Base-by-base conservation (phyloP, 768 basidiomycete species). In the Boletus reticulatus region DNA sequence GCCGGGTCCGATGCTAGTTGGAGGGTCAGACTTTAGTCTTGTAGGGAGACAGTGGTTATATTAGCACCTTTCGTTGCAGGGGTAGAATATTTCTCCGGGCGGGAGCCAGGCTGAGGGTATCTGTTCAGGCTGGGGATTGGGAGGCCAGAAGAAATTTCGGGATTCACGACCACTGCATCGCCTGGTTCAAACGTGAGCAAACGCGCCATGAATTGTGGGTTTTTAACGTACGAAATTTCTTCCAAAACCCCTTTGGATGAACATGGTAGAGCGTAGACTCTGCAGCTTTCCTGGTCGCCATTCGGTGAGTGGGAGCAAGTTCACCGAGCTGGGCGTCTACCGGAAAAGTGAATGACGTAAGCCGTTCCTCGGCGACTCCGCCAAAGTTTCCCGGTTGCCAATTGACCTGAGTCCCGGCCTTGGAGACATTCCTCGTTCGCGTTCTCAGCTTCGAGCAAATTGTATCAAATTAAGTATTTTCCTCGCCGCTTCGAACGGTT, bases 211-310 rank as follows among this genome's bases (percentile, higher is more conserved):
- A 52, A 16, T 29, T 2, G 32, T 19, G 39, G 29, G 29, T 14
- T 20, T 42, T 34, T 3, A 38, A 79, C 92, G 56, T 63, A 94
- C 94, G 84, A 68, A 97, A 93, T 77, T 89, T 93, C 84, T 95
- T 96, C 94, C 94, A 96, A 71, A 96, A 95, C 10, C 94, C 94
- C 73, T 88, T 85, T 24, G 89, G 87, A 65, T 83, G 84, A 64
- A 93, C 82, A 69, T 97, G 94, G 73, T 97, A 97, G 43, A 93
- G 80, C 4, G 91, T 94, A 37, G 88, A 86, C 67, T 97, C 92
- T 60, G 92, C 91, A 29, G 80, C 84, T 75, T 85, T 92, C 77
- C 84, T 89, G 57, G 81, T 80, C 55, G 88, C 84, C 86, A 89
- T 89, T 70, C 70, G 62, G 62, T 59, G 53, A 62, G 57, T 51